Evolutionary conservation across 805 yeast genomes (phyloP).

Genomic region (Spathaspora sp.): DNA sequence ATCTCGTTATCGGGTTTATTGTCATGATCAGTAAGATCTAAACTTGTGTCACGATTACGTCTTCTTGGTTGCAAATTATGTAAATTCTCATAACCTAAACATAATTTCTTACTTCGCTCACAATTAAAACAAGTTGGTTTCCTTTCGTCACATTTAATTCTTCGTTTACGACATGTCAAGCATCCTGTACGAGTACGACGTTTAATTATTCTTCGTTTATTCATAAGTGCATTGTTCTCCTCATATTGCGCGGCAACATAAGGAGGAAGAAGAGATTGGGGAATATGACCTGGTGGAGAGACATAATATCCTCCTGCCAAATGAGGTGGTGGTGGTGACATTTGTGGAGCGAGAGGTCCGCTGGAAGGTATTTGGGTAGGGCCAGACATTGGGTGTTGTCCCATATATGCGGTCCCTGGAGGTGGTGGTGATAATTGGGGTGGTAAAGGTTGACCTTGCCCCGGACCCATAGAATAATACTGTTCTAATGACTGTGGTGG

Average conservation of each 20-base stretch:
- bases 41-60: conserved; percentile 8
- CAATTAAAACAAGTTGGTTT: conserved; percentile 70
- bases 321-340: conserved; percentile 2
- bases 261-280: conserved; percentile 1
- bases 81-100: conserved; percentile 58
- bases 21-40: conserved; percentile 5
- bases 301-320: conserved; percentile 1
- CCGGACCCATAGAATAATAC: neutral
- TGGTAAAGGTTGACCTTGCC: neutral
- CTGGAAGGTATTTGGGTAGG: neutral
- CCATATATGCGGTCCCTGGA: neutral
- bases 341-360: conserved; percentile 1
- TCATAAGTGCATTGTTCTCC: conserved; percentile 27
- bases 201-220: conserved; percentile 45
- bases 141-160: conserved; percentile 74
- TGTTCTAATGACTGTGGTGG: conserved; percentile 1
- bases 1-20: neutral
- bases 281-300: neutral
- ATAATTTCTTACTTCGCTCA: conserved; percentile 57
- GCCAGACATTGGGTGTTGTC: neutral
- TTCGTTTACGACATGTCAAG: conserved; percentile 64
- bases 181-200: conserved; percentile 74
- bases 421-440: conserved; percentile 1
- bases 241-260: conserved; percentile 9
- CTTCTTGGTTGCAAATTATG: conserved; percentile 9